Conservation (phyloP, 345 rosid genomes). For the Crucihimalaya himalaica region DNA sequence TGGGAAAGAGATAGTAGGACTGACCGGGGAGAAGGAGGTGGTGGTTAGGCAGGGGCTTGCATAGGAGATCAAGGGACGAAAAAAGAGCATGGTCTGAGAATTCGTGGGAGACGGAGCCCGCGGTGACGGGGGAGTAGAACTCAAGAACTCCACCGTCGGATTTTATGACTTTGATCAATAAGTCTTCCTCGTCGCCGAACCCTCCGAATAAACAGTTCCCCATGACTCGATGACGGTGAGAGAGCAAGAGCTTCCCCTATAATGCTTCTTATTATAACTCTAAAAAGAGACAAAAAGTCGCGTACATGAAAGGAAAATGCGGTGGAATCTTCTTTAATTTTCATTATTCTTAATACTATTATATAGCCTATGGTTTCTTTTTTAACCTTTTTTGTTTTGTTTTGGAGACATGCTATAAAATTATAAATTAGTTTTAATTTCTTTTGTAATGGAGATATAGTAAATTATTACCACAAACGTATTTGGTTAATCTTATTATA, state of each 20-base stretch:
- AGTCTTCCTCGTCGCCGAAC: conserved; percentile 46
- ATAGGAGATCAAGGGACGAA: conserved; percentile 51
- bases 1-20: conserved; percentile 63
- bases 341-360: background rate
- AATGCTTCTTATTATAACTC: background rate
- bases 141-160: conserved; percentile 69
- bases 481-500: no score
- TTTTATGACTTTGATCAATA: conserved; percentile 51
- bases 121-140: conserved; percentile 57
- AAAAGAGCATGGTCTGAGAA: conserved; percentile 67
- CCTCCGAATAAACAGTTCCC: conserved; percentile 87
- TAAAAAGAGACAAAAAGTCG: conserved; percentile 15
- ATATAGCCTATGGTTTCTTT: background rate
- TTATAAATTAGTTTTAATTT: background rate
- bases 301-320: conserved; percentile 19
- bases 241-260: conserved; percentile 8
- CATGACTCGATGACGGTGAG: no score
- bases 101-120: conserved; percentile 52
- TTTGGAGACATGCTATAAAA: background rate
- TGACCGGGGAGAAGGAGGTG: conserved; percentile 56
- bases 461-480: background rate
- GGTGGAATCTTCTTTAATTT: conserved; percentile 31
- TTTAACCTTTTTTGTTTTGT: background rate
- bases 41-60: conserved; percentile 50
- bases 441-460: conserved; percentile 1